Base-by-base conservation (phyloP, 2,329 filamentous ascomycete genomes). In the Alternaria ethzedia region DNA sequence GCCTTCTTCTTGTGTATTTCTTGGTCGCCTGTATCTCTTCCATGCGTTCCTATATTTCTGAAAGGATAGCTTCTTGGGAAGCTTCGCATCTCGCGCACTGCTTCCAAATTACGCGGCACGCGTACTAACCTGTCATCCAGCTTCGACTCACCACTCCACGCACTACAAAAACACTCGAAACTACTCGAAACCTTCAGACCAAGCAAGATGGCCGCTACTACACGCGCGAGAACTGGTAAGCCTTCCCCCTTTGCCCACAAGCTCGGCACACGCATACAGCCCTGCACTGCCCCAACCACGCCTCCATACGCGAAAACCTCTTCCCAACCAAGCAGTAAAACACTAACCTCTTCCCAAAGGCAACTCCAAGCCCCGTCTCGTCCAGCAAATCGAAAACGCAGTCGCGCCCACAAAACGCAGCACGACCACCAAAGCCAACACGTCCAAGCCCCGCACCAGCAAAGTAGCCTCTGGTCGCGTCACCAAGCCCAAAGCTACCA, bases 291-390 rank as follows among this genome's bases (percentile, higher is more conserved):
- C 51, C 20, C 43, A 36, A 52, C 28, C 28, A 36, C 56, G 12
- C n/a, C 49, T 36, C 20, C 11, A 20, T 28, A 15, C 25, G 2
- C 32, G 7, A 5, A 25, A 1, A 20, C 15, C 12, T 21, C 26
- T 7, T 9, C 21, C n/a, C 45, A 12, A 54, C 78, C 79, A 83
- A 84, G 13, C 46, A 52, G 21, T 49, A 58, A 52, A 49, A 32
- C 47, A 57, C 43, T 54, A 9, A 46, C 13, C 11, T 21, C 25
- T 36, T 17, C 32, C 26, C 17, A 17, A 32, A 65, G 69, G 69
- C 30, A 67, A 69, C 79, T 83, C 84, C 66, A 83, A 82, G 76
- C 85, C 86, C 65, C 84, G 86, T 73, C 78, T 87, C 75, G 83
- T 87, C 74, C 75, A 80, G 63, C 78, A 81, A 47, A 74, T 86